Base-by-base conservation (phyloP, 208 protist genomes). In the Trypanosoma melophagium region DNA sequence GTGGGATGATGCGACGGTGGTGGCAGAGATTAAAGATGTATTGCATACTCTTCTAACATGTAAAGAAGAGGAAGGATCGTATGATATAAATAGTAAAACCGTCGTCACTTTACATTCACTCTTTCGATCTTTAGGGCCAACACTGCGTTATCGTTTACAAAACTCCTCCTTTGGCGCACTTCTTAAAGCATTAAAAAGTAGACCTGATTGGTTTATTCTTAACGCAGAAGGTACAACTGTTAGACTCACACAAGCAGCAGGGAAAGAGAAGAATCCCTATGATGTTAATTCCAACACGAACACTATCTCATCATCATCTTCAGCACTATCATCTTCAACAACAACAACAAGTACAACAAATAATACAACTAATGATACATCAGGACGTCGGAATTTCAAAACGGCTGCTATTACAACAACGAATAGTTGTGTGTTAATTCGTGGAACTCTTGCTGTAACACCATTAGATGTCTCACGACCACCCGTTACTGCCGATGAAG, bases 401-500 rank as follows among this genome's bases (percentile, higher is more conserved):
- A 52, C 57, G 22, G 19, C 10, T 17, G 19, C 50, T 49, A 47
- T 44, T 24, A 28, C 19, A n/a, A 10, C 14, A 17, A 35, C 58
- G 21, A 69, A 59, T 38, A 57, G 7, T 31, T 50, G 0, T 65
- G 70, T 76, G 3, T 28, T 69, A 35, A 41, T 76, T 57, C 70
- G 62, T 14, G 70, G 70, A 17, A 13, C 40, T 7, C 58, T 64
- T 51, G 38, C 7, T 12, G 38, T 45, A 10, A 76, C 70, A 13
- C 57, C 70, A 31, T 4, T 76, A 35, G 70, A 76, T 42, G 50
- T 66, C 9, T 69, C 59, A 3, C 66, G 57, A 3, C 85, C 90
- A 0, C 83, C 80, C 0, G 17, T 95, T 13, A 80, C 77, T 10
- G 17, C 52, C 0, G 79, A 81, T 17, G 87, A 93, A 47, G 40